A percentile compares a stretch with the other conserved stretches of the same genome.
phyloP scores from a whole-genome alignment of 495 filamentous ascomycete species.

The Xeromyces bisporus region DNA sequence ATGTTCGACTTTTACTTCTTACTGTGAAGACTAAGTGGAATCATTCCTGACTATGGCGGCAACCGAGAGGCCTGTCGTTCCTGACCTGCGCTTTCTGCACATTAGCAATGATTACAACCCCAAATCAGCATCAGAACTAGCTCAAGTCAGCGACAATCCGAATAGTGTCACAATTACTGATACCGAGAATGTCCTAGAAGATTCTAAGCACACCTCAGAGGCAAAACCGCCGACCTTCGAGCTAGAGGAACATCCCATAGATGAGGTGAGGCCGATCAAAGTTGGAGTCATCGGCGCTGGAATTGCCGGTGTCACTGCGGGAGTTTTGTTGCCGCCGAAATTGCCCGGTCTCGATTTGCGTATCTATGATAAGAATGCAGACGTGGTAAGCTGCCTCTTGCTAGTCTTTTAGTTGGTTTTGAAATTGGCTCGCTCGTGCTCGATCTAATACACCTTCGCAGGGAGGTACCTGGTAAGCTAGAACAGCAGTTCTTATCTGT shows the following conservation, averaged over 20 bases:
- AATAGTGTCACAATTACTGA: not conserved
- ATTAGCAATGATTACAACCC: not conserved
- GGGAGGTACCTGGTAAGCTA: constrained; percentile 33
- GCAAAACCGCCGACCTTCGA: too few species aligned
- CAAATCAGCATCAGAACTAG: too few species aligned
- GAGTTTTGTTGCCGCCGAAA: constrained; percentile 31
- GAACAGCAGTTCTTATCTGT: not conserved
- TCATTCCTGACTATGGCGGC: not conserved
- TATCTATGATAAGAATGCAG: constrained; percentile 39
- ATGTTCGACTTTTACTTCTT: too few species aligned
- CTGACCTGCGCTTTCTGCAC: not conserved
- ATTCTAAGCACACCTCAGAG: not conserved
- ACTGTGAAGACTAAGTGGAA: not conserved
- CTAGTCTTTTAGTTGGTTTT: not conserved
- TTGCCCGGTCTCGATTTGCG: constrained; percentile 33
- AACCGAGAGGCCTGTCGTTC: not conserved
- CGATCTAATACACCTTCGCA: constrained; percentile 5
- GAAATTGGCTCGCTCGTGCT: not conserved
- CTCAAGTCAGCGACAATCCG: too few species aligned
- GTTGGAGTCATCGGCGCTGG: constrained; percentile 39
- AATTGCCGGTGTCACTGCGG: constrained; percentile 32
- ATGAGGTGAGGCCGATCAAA: constrained; percentile 24
- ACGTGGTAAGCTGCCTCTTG: constrained; percentile 22
- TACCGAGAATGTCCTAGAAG: constrained; percentile 4
- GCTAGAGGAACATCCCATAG: constrained; percentile 26